Base-by-base conservation (phyloP, 2,329 filamentous ascomycete species). In the Raffaelea deltoideospora region DNA sequence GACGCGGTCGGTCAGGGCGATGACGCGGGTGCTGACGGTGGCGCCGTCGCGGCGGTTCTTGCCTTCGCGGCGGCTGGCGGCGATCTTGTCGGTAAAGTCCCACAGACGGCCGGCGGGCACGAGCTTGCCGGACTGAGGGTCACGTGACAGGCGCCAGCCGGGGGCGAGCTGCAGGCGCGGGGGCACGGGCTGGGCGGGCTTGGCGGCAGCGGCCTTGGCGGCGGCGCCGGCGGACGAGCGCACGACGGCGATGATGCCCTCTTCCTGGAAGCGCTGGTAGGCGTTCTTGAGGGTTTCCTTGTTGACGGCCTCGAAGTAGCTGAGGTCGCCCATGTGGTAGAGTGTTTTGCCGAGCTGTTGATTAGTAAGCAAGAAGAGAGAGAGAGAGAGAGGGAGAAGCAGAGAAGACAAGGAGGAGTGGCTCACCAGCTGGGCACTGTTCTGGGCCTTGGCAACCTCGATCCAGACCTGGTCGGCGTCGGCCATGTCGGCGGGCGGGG, bases 291-390 rank as follows among this genome's bases (percentile, higher is more conserved):
- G 70, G 0, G 87, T 93, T 56, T 98, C 88, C 50, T 95, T 95
- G 64, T 98, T 98, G 45, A 98, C 88, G 3, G 90, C 87, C 59
- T 98, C 90, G 47, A 95, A 96, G 59, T 98, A 98, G 22, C 80
- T 87, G 10, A 98, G 72, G 50, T 98, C 90, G 38, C 90, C 90
- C 61, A 98, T 88, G 53, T 98, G 88, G 52, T 95, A 98, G 1
- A 98, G 68, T 0, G 90, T 96, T 59, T 98, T 96, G 37, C 90
- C 90, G 22, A 95, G 73, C 72, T 88, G 48, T n/a, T n/a, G 2
- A 18, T 18, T 39, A 15, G 17, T 17, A 9, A 13, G 6, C 21
- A 6, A 30, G 30, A 42, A 34, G 10, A 26, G 28, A 13, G 20
- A 24, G 4, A 30, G n/a, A 37, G 11, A 10, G 19, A n/a, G 11